Percentiles rank a stretch among this genome's conserved stretches.
Conservation (phyloP, 2,329 filamentous ascomycete species). For the Tolypocladium inflatum region DNA sequence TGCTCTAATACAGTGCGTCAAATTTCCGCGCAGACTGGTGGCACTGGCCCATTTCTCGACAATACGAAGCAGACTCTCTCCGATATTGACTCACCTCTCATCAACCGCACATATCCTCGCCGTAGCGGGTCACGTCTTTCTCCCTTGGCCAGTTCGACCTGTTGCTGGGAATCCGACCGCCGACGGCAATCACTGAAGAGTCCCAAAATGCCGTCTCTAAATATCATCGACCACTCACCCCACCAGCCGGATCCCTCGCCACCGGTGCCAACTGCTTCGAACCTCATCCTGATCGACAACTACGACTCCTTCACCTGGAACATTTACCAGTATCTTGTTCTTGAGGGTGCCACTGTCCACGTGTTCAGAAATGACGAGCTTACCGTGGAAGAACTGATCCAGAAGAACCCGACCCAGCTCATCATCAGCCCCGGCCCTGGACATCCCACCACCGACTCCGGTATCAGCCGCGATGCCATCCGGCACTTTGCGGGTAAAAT, state of each 20-base stretch:
- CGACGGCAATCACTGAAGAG: background rate
- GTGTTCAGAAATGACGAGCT: slow-evolving; percentile 92
- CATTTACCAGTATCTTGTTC: slow-evolving; percentile 92
- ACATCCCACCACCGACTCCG: slow-evolving; percentile 84
- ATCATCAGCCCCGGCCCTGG: slow-evolving; percentile 93
- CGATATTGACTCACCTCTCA: slow-evolving; percentile 5
- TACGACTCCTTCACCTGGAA: slow-evolving; percentile 99
- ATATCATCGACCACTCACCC: slow-evolving; percentile 72
- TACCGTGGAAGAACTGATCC: slow-evolving; percentile 71
- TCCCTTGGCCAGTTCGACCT: background rate
- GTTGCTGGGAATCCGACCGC: background rate
- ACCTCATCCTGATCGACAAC: slow-evolving; percentile 94
- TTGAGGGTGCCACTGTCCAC: slow-evolving; percentile 87
- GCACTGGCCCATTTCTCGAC: background rate
- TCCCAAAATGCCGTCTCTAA: slow-evolving; percentile 36
- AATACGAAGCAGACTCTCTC: background rate
- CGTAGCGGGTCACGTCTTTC: background rate
- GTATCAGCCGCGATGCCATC: slow-evolving; percentile 87
- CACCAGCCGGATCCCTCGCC: slow-evolving; percentile 68
- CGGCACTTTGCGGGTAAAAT: slow-evolving; percentile 88
- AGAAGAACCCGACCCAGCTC: slow-evolving; percentile 80
- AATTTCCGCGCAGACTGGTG: background rate
- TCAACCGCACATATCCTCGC: slow-evolving; percentile 4
- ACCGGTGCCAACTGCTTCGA: slow-evolving; percentile 70
- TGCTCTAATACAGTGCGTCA: background rate